Evolutionary conservation across 768 basidiomycete genomes (phyloP).

Genomic region (Leccinum disarticulatum): DNA sequence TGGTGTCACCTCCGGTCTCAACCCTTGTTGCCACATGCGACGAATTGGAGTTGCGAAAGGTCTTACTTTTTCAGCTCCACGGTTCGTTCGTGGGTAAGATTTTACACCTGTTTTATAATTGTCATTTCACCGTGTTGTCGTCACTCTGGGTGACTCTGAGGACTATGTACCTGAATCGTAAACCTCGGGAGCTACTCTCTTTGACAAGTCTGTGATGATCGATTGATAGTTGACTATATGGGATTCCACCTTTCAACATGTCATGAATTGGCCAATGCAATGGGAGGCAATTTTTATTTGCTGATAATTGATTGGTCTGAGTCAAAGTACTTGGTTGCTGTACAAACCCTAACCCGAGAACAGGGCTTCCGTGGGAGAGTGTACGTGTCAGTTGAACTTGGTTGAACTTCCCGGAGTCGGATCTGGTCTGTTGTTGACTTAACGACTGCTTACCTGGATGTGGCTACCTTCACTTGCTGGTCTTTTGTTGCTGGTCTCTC

Average conservation of each 20-base stretch:
- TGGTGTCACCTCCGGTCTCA: constrained; percentile 65
- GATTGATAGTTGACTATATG: no score
- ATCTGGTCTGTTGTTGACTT: not conserved
- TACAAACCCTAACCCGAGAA: constrained; percentile 27
- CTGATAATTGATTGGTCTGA: no score
- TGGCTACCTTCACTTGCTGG: constrained; percentile 24
- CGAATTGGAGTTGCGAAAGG: constrained; percentile 72
- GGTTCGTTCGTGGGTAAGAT: constrained; percentile 34
- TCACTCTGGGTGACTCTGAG: constrained; percentile 35
- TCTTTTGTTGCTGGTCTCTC: constrained; percentile 27
- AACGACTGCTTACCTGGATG: constrained; percentile 16
- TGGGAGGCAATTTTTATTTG: no score
- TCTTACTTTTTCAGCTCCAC: constrained; percentile 61
- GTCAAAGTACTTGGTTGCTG: not conserved
- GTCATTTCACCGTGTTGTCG: not conserved
- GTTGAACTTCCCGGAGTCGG: not conserved
- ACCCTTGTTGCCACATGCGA: constrained; percentile 89
- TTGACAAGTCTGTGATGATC: no score
- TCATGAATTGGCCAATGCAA: constrained; percentile 41
- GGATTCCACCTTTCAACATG: no score
- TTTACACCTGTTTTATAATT: not conserved
- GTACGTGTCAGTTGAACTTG: constrained; percentile 19
- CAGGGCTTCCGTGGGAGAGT: constrained; percentile 27
- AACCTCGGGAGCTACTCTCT: constrained; percentile 39
- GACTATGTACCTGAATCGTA: constrained; percentile 65